Conservation (phyloP, 164 flowering plant species). For the Malania oleifera region DNA sequence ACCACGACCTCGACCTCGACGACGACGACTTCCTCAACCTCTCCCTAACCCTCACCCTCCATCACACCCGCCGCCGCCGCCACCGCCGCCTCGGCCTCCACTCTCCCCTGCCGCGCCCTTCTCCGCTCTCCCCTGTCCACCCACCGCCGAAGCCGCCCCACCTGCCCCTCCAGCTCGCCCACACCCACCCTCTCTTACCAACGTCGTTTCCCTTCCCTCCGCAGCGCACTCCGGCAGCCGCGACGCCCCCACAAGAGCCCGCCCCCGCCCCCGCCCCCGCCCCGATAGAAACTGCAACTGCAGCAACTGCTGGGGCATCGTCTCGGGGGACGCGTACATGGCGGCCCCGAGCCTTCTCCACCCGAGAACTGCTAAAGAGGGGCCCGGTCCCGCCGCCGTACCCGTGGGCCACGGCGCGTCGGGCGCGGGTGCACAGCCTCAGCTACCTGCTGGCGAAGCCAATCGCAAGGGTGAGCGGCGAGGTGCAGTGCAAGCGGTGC, state of each 20-base stretch:
- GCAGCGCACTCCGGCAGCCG: too few relatives aligned
- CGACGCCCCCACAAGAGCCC: too few relatives aligned
- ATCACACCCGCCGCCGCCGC: not conserved
- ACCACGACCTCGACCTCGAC: not conserved
- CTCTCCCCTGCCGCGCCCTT: not conserved
- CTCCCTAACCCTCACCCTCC: constrained; percentile 6
- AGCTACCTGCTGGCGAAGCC: constrained; percentile 13
- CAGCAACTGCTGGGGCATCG: too few relatives aligned
- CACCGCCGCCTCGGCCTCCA: too few relatives aligned
- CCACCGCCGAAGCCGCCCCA: not conserved
- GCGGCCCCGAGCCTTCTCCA: constrained; percentile 1
- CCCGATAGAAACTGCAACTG: too few relatives aligned
- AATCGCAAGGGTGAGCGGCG: constrained; percentile 37
- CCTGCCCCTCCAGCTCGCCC: too few relatives aligned
- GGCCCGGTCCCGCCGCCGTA: constrained; percentile 24
- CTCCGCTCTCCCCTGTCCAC: constrained; percentile 3
- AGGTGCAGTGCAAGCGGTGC: constrained; percentile 66
- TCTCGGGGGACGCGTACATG: too few relatives aligned
- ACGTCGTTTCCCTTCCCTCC: too few relatives aligned
- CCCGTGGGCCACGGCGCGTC: constrained; percentile 48
- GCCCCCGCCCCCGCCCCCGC: not conserved
- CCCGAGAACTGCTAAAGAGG: constrained; percentile 15
- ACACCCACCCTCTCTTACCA: too few relatives aligned
- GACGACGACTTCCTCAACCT: constrained; percentile 16
- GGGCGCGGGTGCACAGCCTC: constrained; percentile 30